phyloP scores from a whole-genome alignment of 768 basidiomycete genomes.

The Kwoniella sp. region DNA sequence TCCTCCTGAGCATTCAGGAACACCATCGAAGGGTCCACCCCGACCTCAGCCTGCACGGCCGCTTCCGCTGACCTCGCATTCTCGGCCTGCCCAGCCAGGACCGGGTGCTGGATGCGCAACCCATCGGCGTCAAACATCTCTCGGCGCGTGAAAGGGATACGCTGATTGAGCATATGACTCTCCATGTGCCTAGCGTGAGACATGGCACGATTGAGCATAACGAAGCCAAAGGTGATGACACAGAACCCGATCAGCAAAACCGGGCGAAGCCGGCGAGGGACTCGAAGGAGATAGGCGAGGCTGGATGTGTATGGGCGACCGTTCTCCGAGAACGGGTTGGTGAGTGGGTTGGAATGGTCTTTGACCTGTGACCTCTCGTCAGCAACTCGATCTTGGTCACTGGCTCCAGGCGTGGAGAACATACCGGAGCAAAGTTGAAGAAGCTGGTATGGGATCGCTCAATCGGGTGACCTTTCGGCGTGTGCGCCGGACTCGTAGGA shows the following conservation, averaged over 20 bases:
- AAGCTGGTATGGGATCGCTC: slow-evolving; percentile 14
- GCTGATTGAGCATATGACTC: too few species aligned
- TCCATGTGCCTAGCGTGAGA: slow-evolving; percentile 14
- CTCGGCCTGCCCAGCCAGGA: slow-evolving; percentile 12
- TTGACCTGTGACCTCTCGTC: too few species aligned
- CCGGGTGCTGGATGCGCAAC: slow-evolving; percentile 4
- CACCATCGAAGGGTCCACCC: neutral
- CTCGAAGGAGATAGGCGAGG: slow-evolving; percentile 37
- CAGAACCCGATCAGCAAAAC: slow-evolving; percentile 28
- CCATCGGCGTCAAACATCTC: too few species aligned
- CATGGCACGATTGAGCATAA: slow-evolving; percentile 28
- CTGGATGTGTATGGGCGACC: slow-evolving; percentile 31
- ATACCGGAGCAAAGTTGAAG: too few species aligned
- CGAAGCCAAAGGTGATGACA: slow-evolving; percentile 23
- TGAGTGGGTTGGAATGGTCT: slow-evolving; percentile 15
- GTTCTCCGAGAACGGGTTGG: slow-evolving; percentile 15
- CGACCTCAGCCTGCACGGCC: neutral
- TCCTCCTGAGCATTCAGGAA: slow-evolving; percentile 34
- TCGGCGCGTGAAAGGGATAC: too few species aligned
- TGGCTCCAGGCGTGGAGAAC: too few species aligned
- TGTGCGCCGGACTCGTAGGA: slow-evolving; percentile 22
- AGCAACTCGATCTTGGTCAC: too few species aligned
- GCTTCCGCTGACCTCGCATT: slow-evolving; percentile 7
- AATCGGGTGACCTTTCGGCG: slow-evolving; percentile 42
- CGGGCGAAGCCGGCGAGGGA: slow-evolving; percentile 42